Evolutionary conservation across 1,284 basidiomycete species (phyloP).

Genomic region (Ustilago trichophora): DNA sequence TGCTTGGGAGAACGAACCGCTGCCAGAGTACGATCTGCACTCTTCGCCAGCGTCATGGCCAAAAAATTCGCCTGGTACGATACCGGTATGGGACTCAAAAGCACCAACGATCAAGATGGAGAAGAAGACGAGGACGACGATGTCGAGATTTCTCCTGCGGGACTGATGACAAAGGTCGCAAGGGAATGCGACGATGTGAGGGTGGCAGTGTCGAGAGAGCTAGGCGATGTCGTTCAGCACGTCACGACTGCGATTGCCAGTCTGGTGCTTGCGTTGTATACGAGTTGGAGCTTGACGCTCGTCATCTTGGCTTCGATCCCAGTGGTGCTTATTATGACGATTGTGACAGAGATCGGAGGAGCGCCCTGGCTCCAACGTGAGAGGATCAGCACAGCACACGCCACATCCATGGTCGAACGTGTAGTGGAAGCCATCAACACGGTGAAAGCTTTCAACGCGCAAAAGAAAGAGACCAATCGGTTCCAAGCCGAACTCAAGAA

Average conservation of each 20-base stretch:
- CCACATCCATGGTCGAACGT: conserved; percentile 82
- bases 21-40: conserved; percentile 74
- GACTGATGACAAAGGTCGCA: conserved; percentile 91
- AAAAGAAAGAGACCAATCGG: conserved; percentile 72
- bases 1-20: conserved; percentile 84
- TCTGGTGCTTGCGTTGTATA: conserved; percentile 81
- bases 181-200: conserved; percentile 95
- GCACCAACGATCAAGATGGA: neutral
- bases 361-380: conserved; percentile 77
- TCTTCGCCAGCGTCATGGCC: conserved; percentile 77
- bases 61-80: conserved; percentile 75
- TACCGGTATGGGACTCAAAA: conserved; percentile 48
- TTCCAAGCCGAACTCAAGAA: conserved; percentile 70
- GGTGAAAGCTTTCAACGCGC: conserved; percentile 94
- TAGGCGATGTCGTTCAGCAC: conserved; percentile 82
- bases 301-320: conserved; percentile 93
- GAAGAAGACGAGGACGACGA: conserved; percentile 42
- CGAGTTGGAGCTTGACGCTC: conserved; percentile 84
- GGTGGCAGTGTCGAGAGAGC: conserved; percentile 79
- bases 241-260: conserved; percentile 81
- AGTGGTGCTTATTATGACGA: conserved; percentile 76
- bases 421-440: conserved; percentile 83
- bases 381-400: conserved; percentile 75
- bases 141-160: conserved; percentile 73
- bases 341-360: conserved; percentile 73